These are phyloP conservation scores for Wolfiporia cocos DNA, from an alignment of 1,284 basidiomycete genomes.

Conservation along the genomic window DNA sequence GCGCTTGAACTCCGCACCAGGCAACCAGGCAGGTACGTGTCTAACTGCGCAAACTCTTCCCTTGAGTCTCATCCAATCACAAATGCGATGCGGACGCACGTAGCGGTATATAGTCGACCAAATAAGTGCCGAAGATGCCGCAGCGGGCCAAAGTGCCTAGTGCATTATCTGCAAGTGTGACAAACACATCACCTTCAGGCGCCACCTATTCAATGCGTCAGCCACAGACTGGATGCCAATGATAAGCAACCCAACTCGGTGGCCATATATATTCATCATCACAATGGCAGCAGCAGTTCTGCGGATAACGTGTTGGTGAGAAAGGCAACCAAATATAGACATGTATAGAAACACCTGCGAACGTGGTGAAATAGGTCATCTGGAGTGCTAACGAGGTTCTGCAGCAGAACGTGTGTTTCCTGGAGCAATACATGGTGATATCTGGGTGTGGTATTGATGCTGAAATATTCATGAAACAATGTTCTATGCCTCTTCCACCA, in stretches of 20 bases:
- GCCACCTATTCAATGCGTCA: constrained; percentile 13
- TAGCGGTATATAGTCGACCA: constrained; percentile 24
- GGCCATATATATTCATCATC: constrained; percentile 22
- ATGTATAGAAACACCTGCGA: constrained; percentile 10
- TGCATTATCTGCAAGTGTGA: constrained; percentile 33
- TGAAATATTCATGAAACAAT: constrained; percentile 40
- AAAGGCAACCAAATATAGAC: background rate
- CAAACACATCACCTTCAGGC: constrained; percentile 36
- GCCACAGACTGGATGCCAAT: background rate
- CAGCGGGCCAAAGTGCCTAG: constrained; percentile 18
- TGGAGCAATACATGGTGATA: constrained; percentile 32
- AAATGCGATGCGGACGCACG: too few species aligned
- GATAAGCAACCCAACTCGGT: constrained; percentile 11
- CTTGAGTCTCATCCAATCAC: too few species aligned
- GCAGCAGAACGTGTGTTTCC: constrained; percentile 30
- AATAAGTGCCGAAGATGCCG: constrained; percentile 22
- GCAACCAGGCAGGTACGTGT: constrained; percentile 20
- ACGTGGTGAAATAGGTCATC: constrained; percentile 15
- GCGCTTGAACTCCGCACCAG: constrained; percentile 21
- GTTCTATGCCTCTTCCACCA: constrained; percentile 38
- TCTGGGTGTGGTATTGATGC: constrained; percentile 21
- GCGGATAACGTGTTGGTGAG: background rate
- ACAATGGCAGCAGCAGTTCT: constrained; percentile 18
- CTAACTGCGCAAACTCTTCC: too few species aligned
- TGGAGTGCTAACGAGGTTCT: constrained; percentile 13